These are phyloP conservation scores for Nicotiana tomentosiformis DNA, from an alignment of 257 asterid species.

Conservation along the genomic window DNA sequence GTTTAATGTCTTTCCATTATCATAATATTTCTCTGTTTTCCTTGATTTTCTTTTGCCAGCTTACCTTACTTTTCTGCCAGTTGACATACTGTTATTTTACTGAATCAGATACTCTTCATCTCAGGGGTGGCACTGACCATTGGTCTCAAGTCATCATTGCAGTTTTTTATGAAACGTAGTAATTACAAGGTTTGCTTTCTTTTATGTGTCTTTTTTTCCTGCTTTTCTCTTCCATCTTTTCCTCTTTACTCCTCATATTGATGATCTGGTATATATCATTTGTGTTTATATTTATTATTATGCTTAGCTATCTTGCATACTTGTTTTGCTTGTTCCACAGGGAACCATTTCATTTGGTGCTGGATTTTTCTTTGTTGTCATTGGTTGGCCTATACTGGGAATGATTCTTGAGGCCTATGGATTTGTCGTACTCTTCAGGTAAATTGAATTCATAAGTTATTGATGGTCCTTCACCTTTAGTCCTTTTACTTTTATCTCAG, in stretches of 20 bases:
- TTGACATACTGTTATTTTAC: constrained; percentile 13
- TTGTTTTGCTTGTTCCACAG: constrained; percentile 32
- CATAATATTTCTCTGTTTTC: constrained; percentile 2
- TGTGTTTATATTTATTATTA: neutral
- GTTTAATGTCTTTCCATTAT: constrained; percentile 20
- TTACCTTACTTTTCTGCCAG: neutral
- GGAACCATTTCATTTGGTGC: constrained; percentile 75
- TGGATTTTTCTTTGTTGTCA: constrained; percentile 81
- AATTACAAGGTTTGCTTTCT: constrained; percentile 64
- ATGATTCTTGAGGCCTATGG: constrained; percentile 97
- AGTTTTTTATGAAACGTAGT: constrained; percentile 84
- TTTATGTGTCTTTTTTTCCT: neutral
- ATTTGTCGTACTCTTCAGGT: constrained; percentile 92
- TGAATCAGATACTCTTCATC: constrained; percentile 79
- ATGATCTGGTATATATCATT: neutral
- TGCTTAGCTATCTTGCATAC: neutral
- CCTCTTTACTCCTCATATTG: neutral
- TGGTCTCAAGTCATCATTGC: constrained; percentile 77
- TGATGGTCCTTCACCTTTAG: neutral
- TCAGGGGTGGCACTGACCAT: constrained; percentile 89
- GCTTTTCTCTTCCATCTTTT: neutral
- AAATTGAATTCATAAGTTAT: neutral
- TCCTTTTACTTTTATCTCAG: constrained; percentile 8
- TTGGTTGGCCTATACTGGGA: constrained; percentile 93
- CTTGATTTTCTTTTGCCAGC: constrained; percentile 8